Evolutionary conservation across 768 basidiomycete species (phyloP).

Genomic region (Trametes gibbosa): DNA sequence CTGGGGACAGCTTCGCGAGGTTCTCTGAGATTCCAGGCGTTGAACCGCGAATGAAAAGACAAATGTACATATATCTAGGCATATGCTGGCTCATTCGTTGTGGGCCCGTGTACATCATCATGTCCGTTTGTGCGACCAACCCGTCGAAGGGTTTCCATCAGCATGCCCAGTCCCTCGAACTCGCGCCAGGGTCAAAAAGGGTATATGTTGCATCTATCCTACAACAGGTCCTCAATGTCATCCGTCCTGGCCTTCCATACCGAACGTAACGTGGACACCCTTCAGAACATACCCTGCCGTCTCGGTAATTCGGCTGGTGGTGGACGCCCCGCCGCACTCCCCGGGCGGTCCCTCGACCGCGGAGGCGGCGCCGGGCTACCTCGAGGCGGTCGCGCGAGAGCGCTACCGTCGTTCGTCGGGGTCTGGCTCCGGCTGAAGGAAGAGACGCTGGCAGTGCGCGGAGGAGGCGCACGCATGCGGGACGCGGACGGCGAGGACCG

Average conservation of each 20-base stretch:
- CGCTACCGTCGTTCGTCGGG: constrained; percentile 8
- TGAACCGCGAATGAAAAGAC: too few relatives aligned
- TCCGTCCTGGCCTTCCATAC: not conserved
- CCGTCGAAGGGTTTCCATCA: too few relatives aligned
- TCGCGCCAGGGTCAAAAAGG: too few relatives aligned
- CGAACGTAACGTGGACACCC: not conserved
- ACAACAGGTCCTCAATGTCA: not conserved
- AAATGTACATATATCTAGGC: not conserved
- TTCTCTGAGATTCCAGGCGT: too few relatives aligned
- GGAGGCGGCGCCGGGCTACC: constrained; percentile 52
- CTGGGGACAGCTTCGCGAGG: too few relatives aligned
- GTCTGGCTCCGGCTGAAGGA: constrained; percentile 17
- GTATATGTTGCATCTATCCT: not conserved
- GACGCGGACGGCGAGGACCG: constrained; percentile 10
- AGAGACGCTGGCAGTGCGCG: constrained; percentile 13
- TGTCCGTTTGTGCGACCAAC: too few relatives aligned
- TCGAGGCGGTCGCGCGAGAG: constrained; percentile 9
- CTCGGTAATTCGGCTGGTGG: constrained; percentile 52
- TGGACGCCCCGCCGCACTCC: constrained; percentile 48
- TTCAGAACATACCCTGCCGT: constrained; percentile 63
- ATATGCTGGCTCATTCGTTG: not conserved
- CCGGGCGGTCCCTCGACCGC: constrained; percentile 64
- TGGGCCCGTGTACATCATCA: not conserved
- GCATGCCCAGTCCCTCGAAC: too few relatives aligned
- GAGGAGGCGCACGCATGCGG: constrained; percentile 1